phyloP scores from a whole-genome alignment of 106 monocot species.

The Hemerocallis citrina region DNA sequence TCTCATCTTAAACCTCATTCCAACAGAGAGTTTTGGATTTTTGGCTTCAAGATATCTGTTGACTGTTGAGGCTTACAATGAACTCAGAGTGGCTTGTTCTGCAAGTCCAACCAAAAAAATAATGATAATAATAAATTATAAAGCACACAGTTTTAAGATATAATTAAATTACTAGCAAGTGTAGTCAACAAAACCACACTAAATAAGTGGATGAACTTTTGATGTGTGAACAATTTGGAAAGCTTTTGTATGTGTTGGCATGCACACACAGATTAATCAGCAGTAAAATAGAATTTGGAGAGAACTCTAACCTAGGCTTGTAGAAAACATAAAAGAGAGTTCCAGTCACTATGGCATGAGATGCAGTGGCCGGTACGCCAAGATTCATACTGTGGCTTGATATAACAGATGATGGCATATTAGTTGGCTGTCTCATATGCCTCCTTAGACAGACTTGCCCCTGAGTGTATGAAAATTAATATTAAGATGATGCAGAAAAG shows the following conservation, averaged over 20 bases:
- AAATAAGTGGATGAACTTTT: background rate
- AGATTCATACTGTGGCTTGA: conserved; percentile 89
- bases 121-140: background rate
- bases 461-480: conserved; percentile 18
- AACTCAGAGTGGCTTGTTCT: conserved; percentile 88
- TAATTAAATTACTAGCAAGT: background rate
- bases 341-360: conserved; percentile 78
- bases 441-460: conserved; percentile 73
- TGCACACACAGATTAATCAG: background rate
- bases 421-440: conserved; percentile 62
- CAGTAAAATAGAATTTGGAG: background rate
- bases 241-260: background rate
- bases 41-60: conserved; percentile 72
- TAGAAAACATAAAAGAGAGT: conserved; percentile 87
- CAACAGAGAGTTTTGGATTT: conserved; percentile 57
- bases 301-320: conserved; percentile 57
- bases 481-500: background rate
- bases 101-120: background rate
- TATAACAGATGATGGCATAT: conserved; percentile 88
- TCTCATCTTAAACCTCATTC: conserved; percentile 91
- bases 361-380: conserved; percentile 86
- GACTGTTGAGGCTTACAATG: conserved; percentile 50
- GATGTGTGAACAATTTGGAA: background rate
- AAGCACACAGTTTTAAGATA: background rate
- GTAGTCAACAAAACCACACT: background rate